Base-by-base conservation (phyloP, 192 early-diverging fungal genomes). In the Gamsiella multidivaricata region DNA sequence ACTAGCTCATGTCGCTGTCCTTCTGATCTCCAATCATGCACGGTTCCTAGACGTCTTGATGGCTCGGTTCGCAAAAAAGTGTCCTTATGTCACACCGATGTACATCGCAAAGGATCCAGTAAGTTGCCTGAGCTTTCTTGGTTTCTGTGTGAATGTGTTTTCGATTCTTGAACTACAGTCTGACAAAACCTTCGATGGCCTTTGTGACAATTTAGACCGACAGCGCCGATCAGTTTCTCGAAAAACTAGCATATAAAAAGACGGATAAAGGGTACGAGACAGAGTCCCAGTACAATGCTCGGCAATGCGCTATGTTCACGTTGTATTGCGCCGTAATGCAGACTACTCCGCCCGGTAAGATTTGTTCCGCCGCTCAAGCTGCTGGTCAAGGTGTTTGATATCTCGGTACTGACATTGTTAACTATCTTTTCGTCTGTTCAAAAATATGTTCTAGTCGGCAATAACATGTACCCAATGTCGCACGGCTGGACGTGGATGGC, bases 401-500 rank as follows among this genome's bases (percentile, higher is more conserved):
- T 72, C 1, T 20, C 33, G 10, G 26, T 5, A 12, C 17, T 22
- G 39, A n/a, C n/a, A n/a, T n/a, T n/a, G n/a, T n/a, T n/a, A n/a
- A n/a, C n/a, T n/a, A n/a, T n/a, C n/a, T n/a, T n/a, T n/a, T n/a
- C n/a, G n/a, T n/a, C n/a, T n/a, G n/a, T n/a, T n/a, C n/a, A n/a
- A n/a, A n/a, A n/a, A n/a, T n/a, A 3, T 59, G n/a, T 33, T 41
- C 37, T 67, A 78, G 80, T 75, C 6, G 82, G 85, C 0, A 46
- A 79, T 23, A 82, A 87, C 32, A 56, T 68, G 0, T 83, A 90
- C 54, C 75, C 81, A 2, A 82, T 94, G 8, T 68, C 83, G 1
- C 62, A 91, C 31, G 90, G 75, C 3, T 96, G 92, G 92, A 83
- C 62, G 34, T 96, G 92, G 92, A 61, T 93, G 20, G 84, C 91